Conservation (phyloP, 306 rosid genomes). For the Rosa lucieae region DNA sequence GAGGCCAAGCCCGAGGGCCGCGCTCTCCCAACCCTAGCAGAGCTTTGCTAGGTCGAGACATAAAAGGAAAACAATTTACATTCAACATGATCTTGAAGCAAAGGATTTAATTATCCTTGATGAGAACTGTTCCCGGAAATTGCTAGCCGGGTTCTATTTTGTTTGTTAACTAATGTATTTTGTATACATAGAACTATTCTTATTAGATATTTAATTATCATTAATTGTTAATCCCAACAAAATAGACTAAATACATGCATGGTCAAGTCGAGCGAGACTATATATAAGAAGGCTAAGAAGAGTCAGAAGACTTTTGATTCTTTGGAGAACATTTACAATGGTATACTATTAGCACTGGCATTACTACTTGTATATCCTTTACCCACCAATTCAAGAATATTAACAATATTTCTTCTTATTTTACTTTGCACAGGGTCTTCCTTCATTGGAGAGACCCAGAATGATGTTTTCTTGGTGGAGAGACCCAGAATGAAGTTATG, state of each 20-base stretch:
- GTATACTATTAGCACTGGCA: background rate
- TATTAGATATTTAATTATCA: background rate
- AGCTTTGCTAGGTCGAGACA: no score
- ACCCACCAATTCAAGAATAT: background rate
- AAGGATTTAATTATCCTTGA: no score
- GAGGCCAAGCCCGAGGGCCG: no score
- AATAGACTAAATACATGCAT: background rate
- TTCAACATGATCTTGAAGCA: no score
- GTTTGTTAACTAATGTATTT: background rate
- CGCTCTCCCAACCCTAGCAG: no score
- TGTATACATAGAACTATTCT: background rate
- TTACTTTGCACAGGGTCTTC: background rate
- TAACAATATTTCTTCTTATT: background rate
- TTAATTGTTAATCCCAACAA: background rate
- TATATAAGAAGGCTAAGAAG: background rate
- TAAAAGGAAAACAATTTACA: no score
- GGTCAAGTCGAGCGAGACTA: background rate
- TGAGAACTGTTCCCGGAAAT: no score
- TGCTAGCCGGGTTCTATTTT: no score
- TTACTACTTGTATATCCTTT: background rate
- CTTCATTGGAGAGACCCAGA: background rate
- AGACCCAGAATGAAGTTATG: no score
- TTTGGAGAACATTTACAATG: background rate
- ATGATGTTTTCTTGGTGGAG: no score
- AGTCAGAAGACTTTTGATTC: background rate